Evolutionary conservation across 2,329 filamentous ascomycete genomes (phyloP), one percentile per base, ranked within the genome.

Genomic region (Nectriaceae sp.): DNA sequence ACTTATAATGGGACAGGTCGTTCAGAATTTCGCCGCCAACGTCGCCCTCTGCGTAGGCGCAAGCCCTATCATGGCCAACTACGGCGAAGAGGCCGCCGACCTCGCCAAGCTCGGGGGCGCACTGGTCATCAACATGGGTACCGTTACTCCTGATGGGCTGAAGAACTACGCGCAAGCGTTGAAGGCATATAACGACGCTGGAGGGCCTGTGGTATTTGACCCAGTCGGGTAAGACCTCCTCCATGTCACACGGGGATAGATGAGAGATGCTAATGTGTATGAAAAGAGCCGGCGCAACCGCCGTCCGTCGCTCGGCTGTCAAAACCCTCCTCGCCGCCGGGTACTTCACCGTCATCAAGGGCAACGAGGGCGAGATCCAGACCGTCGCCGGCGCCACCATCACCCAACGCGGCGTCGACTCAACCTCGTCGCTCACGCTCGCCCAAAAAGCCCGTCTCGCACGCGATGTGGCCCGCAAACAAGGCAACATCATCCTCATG

Each of bases 71-170:
- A 97, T 97, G 93, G 86, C 91, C 6, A 92, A 89, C 67, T 89
- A 92, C 61, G 89, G 85, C 21, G 82, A 85, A 42, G 93, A 97
- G 75, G 91, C 91, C 0, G 67, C 72, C 6, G 92, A 97, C 63
- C 79, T 97, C n/a, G 85, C 88, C 11, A 79, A 77, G 22, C 79
- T 95, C 0, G 85, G 86, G 31, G 90, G 89, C 11, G 83, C 87
- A 1, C 79, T 97, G 1, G 88, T 97, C 39, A 80, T 97, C 64
- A 97, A 97, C 71, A 97, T 97, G 90, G 93, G 93, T 21, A 96
- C 90, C 1, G 84, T 93, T 5, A 94, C 89, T 1, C 83, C 86
- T 0, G 88, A 90, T 4, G 86, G 85, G 29, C 70, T 93, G 3
- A 62, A 74, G 11, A 90, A 89, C 66, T 91, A 94, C 67, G 64